A percentile compares a stretch with the other conserved stretches of the same genome.
Conservation (phyloP, 495 filamentous ascomycete species). For the Penicillium mononematosum region DNA sequence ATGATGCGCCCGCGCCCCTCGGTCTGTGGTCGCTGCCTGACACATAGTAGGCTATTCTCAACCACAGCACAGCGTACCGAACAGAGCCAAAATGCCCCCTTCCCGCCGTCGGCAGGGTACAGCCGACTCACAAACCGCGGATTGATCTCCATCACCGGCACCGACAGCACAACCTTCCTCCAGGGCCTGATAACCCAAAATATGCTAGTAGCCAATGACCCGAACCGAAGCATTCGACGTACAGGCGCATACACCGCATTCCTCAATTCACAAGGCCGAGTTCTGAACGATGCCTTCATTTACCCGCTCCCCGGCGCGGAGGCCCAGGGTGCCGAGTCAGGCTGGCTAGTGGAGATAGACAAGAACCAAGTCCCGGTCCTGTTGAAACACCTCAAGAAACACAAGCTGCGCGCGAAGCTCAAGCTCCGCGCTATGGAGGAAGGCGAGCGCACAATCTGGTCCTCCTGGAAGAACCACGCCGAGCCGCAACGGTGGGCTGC, state of each 20-base stretch:
- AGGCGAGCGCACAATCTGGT: slow-evolving; percentile 64
- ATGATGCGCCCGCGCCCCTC: slow-evolving; percentile 39
- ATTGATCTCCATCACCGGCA: slow-evolving; percentile 74
- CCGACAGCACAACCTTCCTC: slow-evolving; percentile 77
- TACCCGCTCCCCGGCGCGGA: slow-evolving; percentile 57
- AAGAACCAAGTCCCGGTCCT: slow-evolving; percentile 58
- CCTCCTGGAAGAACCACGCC: slow-evolving; percentile 57
- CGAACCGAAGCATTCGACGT: slow-evolving; percentile 29
- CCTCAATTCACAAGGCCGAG: slow-evolving; percentile 77
- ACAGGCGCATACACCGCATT: slow-evolving; percentile 74
- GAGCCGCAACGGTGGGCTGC: slow-evolving; percentile 43
- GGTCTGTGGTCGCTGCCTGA: slow-evolving; percentile 31
- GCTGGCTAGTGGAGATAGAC: slow-evolving; percentile 82
- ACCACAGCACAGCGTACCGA: slow-evolving; percentile 26
- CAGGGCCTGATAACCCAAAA: slow-evolving; percentile 84
- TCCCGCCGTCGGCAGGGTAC: slow-evolving; percentile 42
- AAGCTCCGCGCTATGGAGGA: slow-evolving; percentile 60
- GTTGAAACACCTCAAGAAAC: slow-evolving; percentile 69
- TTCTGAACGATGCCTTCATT: slow-evolving; percentile 87
- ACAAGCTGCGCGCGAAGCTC: slow-evolving; percentile 81
- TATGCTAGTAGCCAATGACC: slow-evolving; percentile 52
- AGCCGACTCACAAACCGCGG: slow-evolving; percentile 64
- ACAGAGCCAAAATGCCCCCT: slow-evolving; percentile 23
- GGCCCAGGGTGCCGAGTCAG: slow-evolving; percentile 37
- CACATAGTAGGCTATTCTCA: slow-evolving; percentile 31